Conservation (phyloP, 2,329 filamentous ascomycete species). For the Pseudocercospora cruenta region DNA sequence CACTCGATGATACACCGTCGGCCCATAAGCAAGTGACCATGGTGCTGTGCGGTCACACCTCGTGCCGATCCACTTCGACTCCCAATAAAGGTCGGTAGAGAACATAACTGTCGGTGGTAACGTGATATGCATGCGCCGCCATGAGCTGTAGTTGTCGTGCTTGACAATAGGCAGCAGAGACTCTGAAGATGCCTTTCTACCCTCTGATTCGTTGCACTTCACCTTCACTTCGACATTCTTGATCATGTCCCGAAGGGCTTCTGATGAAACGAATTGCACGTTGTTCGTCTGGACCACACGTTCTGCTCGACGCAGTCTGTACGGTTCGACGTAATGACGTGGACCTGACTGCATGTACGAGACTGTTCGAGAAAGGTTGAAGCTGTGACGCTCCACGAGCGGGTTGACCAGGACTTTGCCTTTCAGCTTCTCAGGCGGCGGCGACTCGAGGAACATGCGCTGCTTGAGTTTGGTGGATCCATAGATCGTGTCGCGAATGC, state of each 20-base stretch:
- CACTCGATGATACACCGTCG: neutral
- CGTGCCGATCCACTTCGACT: neutral
- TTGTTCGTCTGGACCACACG: too few relatives aligned
- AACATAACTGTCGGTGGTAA: neutral
- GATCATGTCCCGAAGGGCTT: neutral
- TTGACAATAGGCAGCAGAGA: neutral
- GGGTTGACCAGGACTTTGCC: neutral
- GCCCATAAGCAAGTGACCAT: neutral
- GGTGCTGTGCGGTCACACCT: neutral
- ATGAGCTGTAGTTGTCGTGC: neutral
- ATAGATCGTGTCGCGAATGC: neutral
- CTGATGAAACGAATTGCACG: too few relatives aligned
- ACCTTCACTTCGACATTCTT: neutral
- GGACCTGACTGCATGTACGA: too few relatives aligned
- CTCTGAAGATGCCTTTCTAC: neutral
- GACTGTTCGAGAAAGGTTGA: neutral
- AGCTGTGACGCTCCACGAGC: neutral
- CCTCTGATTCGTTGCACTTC: neutral
- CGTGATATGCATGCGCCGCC: neutral
- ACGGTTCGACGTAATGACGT: too few relatives aligned
- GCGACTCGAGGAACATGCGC: neutral
- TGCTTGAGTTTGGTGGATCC: conserved; percentile 1
- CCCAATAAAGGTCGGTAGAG: neutral
- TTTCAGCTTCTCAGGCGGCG: neutral
- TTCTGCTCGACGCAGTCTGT: too few relatives aligned